Evolutionary conservation across 202 grass and related monocot species (phyloP), one percentile per base, ranked within the genome.

Genomic region (Eragrostis tef): DNA sequence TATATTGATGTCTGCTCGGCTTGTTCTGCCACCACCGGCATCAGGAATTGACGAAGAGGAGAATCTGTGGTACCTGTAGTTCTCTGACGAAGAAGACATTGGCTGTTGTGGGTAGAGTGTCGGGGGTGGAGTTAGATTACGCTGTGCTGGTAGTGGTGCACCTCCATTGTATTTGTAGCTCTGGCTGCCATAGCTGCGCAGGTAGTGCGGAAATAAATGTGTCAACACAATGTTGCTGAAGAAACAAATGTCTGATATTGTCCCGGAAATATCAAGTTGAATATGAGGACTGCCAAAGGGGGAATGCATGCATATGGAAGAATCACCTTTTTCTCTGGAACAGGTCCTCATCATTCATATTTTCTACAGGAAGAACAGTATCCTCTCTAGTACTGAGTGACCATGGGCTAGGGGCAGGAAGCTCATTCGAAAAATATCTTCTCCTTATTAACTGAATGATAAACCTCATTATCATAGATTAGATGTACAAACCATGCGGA

Each of bases 361-460:
- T 85, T 75, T 97, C 89, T 36, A 90, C 88, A 79, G 88, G 90
- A 88, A 83, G 89, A 70, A 86, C 59, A 36, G 87, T 88, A 34
- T 83, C 83, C 21, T 89, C 82, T 76, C 87, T 88, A 25, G 89
- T 82, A 70, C 79, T 70, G 22, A 87, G 64, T 15, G 89, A 85
- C 94, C 94, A 97, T 75, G 87, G 63, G 59, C 67, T 94, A 79
- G 89, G 75, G 31, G 87, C 50, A 64, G 91, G 94, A 78, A 94
- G 82, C 50, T 97, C 94, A 52, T 91, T 90, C 9, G 85, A 94
- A 71, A 97, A 97, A 81, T 97, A 97, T n/a, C 94, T 88, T 73
- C 94, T 97, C 65, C 89, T 90, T 86, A 97, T 97, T 82, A 97
- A 93, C 94, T 97, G 89, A 82, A 94, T 88, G 19, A 87, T 68